These are phyloP conservation scores for Fusarium sp. DNA, from an alignment of 2,329 filamentous ascomycete species.

Conservation along the genomic window DNA sequence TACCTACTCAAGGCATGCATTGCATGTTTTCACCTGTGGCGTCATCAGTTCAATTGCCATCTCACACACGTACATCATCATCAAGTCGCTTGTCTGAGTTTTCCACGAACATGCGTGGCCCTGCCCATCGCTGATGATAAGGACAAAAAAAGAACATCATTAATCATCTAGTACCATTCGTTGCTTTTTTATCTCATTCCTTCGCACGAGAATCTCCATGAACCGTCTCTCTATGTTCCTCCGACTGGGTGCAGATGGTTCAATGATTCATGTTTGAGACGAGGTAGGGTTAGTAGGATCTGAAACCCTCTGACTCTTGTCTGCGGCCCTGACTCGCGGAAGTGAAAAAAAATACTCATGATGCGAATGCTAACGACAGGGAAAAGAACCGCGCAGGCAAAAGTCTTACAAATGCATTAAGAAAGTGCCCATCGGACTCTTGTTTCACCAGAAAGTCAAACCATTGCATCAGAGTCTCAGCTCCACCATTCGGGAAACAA, in stretches of 20 bases:
- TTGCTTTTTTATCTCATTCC: neutral
- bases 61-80: neutral
- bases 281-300: neutral
- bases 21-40: neutral
- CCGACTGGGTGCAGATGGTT: neutral
- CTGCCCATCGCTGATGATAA: neutral
- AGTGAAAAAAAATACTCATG: neutral
- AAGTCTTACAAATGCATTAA: neutral
- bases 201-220: neutral
- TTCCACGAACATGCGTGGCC: neutral
- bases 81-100: neutral
- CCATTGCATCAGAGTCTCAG: neutral
- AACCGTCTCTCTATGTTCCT: neutral
- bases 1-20: neutral
- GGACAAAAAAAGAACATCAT: too few relatives aligned
- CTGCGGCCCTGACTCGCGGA: neutral
- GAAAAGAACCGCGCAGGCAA: neutral
- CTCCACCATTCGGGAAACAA: neutral
- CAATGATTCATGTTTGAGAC: neutral
- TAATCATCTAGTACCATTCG: too few relatives aligned
- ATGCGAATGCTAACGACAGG: neutral
- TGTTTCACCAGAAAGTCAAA: neutral
- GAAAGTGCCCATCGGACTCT: neutral
- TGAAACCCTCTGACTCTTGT: neutral
- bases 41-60: neutral